These are phyloP conservation scores for Melastoma candidum DNA, from an alignment of 441 rosid genomes.

Conservation along the genomic window DNA sequence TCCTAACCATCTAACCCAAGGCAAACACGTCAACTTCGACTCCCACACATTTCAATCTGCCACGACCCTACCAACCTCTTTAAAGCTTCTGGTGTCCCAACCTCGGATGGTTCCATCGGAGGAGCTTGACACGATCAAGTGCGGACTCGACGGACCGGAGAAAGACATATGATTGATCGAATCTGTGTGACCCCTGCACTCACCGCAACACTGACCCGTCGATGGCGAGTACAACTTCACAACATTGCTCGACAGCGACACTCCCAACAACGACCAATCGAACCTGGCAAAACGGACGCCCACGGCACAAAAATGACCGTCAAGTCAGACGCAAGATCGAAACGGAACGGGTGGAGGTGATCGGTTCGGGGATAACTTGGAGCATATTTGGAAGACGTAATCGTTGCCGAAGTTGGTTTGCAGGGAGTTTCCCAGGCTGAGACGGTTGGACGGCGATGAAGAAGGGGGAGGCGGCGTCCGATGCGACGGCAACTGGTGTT, in stretches of 20 bases:
- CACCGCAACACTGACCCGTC: slow-evolving; percentile 81
- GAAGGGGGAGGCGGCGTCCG: too few relatives aligned
- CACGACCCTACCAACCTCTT: slow-evolving; percentile 31
- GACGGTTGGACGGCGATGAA: slow-evolving; percentile 24
- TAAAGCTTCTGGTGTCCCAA: slow-evolving; percentile 84
- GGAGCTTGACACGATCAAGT: slow-evolving; percentile 69
- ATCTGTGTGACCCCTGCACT: slow-evolving; percentile 62
- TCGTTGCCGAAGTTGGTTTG: slow-evolving; percentile 83
- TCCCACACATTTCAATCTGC: too few relatives aligned
- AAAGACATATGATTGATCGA: slow-evolving; percentile 67
- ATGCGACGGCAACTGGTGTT: too few relatives aligned
- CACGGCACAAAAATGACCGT: too few relatives aligned
- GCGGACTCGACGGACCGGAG: slow-evolving; percentile 46
- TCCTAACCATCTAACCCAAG: too few relatives aligned
- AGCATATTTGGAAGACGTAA: slow-evolving; percentile 75
- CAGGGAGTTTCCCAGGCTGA: slow-evolving; percentile 65
- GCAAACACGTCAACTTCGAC: too few relatives aligned
- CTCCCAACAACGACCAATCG: slow-evolving; percentile 87
- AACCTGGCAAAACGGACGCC: slow-evolving; percentile 12
- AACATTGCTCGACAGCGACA: slow-evolving; percentile 64
- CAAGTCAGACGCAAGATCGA: too few relatives aligned
- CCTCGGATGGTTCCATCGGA: slow-evolving; percentile 66
- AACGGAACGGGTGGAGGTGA: too few relatives aligned
- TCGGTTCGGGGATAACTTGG: slow-evolving; percentile 25
- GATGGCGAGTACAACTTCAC: slow-evolving; percentile 80